Base-by-base conservation (phyloP, 1,284 basidiomycete species). In the Austroboletus rostrupii region DNA sequence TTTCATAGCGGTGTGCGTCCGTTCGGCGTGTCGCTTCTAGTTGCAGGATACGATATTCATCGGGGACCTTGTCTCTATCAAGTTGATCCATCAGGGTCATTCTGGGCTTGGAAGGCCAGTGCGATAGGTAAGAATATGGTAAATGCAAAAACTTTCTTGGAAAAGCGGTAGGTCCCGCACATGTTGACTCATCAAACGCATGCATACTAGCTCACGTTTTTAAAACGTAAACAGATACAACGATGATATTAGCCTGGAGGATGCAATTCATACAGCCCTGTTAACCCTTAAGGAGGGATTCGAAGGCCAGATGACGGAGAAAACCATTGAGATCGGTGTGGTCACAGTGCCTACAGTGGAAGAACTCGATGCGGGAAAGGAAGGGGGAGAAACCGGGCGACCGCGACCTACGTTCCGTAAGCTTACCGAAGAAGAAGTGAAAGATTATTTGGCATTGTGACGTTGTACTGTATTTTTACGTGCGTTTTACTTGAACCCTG, bases 71-170 rank as follows among this genome's bases (percentile, higher is more conserved):
- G 85, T 33, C 79, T 99, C 55, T 99, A 97, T 74, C 97, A 99
- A 71, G 96, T 99, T 48, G 97, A 99, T 74, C 97, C 97, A 17
- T 97, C 93, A 42, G 97, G 97, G 42, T 94, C 92, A 43, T 99
- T 93, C 73, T 98, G 95, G 95, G 95, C 97, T 45, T 99, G 97
- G 97, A 99, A 99, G 72, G 97, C 97, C 13, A 96, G 92, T 66
- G 97, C 97, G 14, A 99, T 99, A 63, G 97, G 97, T 36, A 99
- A 99, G 77, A 99, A 99, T 73, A 98, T 98, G 92, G 86, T 94
- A 48, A 99, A 99, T 66, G 97, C 95, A 47, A 99, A 99, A 74
- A 98, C 97, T 2, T 99, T 99, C 73, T 72, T 99, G 58, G 97
- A 99, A 74, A 99, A 99, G 74, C 82, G 94, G 91, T 93, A 60